Evolutionary conservation across 78 protist species (phyloP), one percentile per base, ranked within the genome.

Genomic region (Paratrimastix pyriformis): DNA sequence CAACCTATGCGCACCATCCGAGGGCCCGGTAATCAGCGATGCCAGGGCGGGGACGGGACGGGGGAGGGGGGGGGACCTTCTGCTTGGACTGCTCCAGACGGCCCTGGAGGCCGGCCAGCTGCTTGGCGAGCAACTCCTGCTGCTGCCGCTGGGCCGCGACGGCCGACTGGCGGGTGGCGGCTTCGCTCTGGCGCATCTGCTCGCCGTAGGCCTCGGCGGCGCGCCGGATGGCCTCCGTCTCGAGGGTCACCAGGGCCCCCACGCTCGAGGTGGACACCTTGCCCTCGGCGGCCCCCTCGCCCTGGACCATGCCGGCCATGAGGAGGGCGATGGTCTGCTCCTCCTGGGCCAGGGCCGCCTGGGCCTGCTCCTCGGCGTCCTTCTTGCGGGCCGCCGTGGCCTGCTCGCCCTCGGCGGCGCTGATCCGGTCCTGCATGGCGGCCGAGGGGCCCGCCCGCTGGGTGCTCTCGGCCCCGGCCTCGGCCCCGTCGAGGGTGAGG

Each of bases 221-320:
- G 42, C 21, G 15, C 42, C 11, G 15, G 15, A 62, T 62, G 42
- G 15, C 68, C 15, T 62, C 18, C 45, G 42, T 62, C 15, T 15
- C 37, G 42, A 62, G 18, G 13, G 45, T 33, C 68, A 62, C 13
- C 29, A 62, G 68, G 15, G 15, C 21, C 68, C 68, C 68, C 15
- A 62, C 68, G 13, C 13, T 62, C 15, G 29, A n/a, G 29, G 68
- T 33, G 29, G 29, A 62, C 68, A 15, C 11, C 68, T 35, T 15
- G 39, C 11, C 37, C 45, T 33, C 18, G 45, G 37, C 21, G 39
- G 45, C 15, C 68, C 11, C 15, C 68, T 15, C 15, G 45, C 11
- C 68, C 18, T 11, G n/a, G n/a, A 29, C 68, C 68, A 62, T 62
- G 45, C 68, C 68, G 26, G 15, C 15, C 68, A 62, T 62, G 42